Conservation (phyloP, 2,329 filamentous ascomycete species). For the Neobulgaria alba region DNA sequence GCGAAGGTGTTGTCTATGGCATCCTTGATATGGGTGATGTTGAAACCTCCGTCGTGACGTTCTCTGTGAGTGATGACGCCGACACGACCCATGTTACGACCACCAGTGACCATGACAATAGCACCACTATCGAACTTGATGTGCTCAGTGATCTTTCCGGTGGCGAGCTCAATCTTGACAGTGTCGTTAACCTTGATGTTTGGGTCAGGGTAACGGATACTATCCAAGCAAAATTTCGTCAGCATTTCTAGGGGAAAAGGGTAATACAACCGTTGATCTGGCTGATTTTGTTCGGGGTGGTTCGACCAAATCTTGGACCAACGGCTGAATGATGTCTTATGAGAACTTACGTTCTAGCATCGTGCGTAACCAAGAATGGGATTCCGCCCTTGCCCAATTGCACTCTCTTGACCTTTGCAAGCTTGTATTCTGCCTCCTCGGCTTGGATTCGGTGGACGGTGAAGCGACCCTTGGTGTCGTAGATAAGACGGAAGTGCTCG, state of each 20-base stretch:
- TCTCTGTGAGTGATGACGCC: slow-evolving; percentile 99
- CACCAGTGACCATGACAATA: slow-evolving; percentile 97
- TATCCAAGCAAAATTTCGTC: slow-evolving; percentile 36
- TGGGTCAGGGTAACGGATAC: slow-evolving; percentile 98
- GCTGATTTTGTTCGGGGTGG: slow-evolving; percentile 25
- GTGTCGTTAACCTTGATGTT: slow-evolving; percentile 99
- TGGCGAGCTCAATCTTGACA: slow-evolving; percentile 95
- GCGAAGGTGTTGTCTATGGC: slow-evolving; percentile 99
- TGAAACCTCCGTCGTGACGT: slow-evolving; percentile 99
- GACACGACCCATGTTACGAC: slow-evolving; percentile 99
- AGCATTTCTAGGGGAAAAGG: slow-evolving; percentile 24
- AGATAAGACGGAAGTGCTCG: slow-evolving; percentile 99
- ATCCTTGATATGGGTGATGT: slow-evolving; percentile 99
- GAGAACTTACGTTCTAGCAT: slow-evolving; percentile 99
- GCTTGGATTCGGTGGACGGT: slow-evolving; percentile 98
- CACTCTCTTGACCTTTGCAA: slow-evolving; percentile 99
- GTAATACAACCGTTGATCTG: slow-evolving; percentile 30
- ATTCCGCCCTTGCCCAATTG: slow-evolving; percentile 99
- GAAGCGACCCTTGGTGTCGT: slow-evolving; percentile 99
- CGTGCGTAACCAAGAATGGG: slow-evolving; percentile 99
- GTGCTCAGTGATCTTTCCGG: slow-evolving; percentile 96
- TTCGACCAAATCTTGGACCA: slow-evolving; percentile 97
- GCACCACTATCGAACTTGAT: slow-evolving; percentile 98
- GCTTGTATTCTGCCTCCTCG: slow-evolving; percentile 99
- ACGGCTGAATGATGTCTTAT: slow-evolving; percentile 99